Evolutionary conservation across 2,329 filamentous ascomycete genomes (phyloP).

Genomic region (Fulvia fulva): DNA sequence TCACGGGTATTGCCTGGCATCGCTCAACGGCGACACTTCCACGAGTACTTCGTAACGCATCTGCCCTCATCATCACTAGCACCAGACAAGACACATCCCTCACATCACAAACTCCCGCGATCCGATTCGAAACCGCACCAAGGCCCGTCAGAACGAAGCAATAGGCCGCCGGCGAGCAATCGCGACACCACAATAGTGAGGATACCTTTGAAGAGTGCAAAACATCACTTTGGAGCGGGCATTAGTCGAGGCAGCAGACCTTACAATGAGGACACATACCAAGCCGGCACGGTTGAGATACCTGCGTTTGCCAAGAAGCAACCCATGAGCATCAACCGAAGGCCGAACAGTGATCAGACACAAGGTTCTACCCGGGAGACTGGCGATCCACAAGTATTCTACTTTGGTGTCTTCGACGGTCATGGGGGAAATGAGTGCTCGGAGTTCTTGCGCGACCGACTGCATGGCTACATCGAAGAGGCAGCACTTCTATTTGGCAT

Average conservation of each 20-base stretch:
- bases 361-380: conserved; percentile 66
- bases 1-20: conserved; percentile 5
- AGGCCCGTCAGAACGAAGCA: conserved; percentile 25
- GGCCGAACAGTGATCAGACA: conserved; percentile 26
- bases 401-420: conserved; percentile 94
- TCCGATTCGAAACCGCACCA: conserved; percentile 77
- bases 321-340: conserved; percentile 59
- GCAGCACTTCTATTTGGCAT: conserved; percentile 73
- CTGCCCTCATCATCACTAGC: conserved; percentile 89
- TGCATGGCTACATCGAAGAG: conserved; percentile 87
- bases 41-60: conserved; percentile 97
- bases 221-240: conserved; percentile 87
- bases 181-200: conserved; percentile 89
- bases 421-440: conserved; percentile 90
- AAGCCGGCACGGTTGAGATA: conserved; percentile 88
- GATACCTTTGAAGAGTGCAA: conserved; percentile 87
- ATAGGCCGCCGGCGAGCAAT: conserved; percentile 32
- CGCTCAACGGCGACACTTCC: conserved; percentile 54
- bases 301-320: conserved; percentile 85
- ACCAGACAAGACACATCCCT: conserved; percentile 58
- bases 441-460: conserved; percentile 74
- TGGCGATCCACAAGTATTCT: conserved; percentile 94
- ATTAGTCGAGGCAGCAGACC: conserved; percentile 75
- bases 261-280: conserved; percentile 91
- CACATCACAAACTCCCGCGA: conserved; percentile 81